These are phyloP conservation scores for Pseudotsuga menziesii DNA, from an alignment of 75 land plant species.

Conservation along the genomic window DNA sequence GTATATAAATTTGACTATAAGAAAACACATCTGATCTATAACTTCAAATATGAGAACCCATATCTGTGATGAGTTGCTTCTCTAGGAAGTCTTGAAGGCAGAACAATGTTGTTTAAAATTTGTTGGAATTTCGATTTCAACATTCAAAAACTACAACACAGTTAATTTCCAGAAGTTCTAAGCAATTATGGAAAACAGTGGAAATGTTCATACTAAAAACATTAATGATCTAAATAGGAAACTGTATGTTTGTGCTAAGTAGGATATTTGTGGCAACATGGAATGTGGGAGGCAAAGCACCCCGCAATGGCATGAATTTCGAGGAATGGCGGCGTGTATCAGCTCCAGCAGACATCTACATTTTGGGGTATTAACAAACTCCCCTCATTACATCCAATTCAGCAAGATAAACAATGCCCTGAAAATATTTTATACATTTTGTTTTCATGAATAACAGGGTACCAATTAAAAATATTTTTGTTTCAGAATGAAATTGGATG, in stretches of 20 bases:
- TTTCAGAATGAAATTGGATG: conserved; percentile 4
- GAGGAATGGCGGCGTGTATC: conserved; percentile 26
- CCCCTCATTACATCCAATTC: not conserved
- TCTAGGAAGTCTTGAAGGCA: no score
- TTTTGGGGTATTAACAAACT: conserved; percentile 16
- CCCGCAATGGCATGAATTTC: conserved; percentile 17
- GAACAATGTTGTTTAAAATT: no score
- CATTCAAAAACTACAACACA: not conserved
- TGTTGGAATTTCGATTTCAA: no score
- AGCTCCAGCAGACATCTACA: conserved; percentile 23
- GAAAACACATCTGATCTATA: no score
- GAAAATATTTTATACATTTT: not conserved
- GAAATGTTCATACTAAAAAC: no score
- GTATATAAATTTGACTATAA: no score
- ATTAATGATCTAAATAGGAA: not conserved
- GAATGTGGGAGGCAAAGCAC: conserved; percentile 39
- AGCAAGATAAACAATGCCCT: not conserved
- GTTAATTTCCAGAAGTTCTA: no score
- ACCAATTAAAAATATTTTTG: not conserved
- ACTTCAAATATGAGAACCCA: no score
- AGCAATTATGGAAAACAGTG: no score
- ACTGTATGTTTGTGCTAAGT: not conserved
- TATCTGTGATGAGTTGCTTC: no score
- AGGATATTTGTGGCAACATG: conserved; percentile 18
- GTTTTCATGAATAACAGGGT: not conserved